Conservation (phyloP, 31 red algal genomes). For the Odonthalia washingtoniensis region DNA sequence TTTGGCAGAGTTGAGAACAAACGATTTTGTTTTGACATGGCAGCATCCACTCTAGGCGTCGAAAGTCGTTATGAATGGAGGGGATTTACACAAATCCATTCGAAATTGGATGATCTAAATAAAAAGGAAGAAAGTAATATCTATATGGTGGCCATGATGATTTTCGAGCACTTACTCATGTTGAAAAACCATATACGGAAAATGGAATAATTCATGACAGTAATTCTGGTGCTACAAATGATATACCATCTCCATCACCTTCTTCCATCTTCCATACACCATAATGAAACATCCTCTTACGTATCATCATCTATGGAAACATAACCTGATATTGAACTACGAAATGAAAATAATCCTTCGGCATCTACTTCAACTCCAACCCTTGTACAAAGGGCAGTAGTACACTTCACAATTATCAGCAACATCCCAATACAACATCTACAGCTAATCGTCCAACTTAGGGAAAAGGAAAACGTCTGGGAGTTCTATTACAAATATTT, state of each 20-base stretch:
- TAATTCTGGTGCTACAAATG: no score
- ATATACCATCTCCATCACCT: no score
- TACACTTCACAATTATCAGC: no score
- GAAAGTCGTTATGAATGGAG: constrained; percentile 92
- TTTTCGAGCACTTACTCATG: constrained; percentile 50
- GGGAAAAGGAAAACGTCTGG: constrained; percentile 89
- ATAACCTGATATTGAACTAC: constrained; percentile 27
- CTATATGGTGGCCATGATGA: constrained; percentile 61
- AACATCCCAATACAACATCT: no score
- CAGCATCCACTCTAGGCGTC: constrained; percentile 73
- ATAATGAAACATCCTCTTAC: not conserved
- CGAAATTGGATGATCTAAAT: constrained; percentile 52
- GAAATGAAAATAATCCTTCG: not conserved
- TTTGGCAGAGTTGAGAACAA: constrained; percentile 37
- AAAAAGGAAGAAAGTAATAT: constrained; percentile 43
- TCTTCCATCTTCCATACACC: no score
- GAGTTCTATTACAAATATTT: constrained; percentile 88
- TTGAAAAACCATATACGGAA: not conserved
- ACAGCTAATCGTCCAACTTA: no score
- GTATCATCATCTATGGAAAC: constrained; percentile 62
- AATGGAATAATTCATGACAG: no score
- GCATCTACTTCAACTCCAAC: no score
- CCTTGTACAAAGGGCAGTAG: no score
- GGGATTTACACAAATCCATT: constrained; percentile 58
- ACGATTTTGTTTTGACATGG: constrained; percentile 86